phyloP scores from a whole-genome alignment of 768 basidiomycete species.

The Asterophora lycoperdoides region DNA sequence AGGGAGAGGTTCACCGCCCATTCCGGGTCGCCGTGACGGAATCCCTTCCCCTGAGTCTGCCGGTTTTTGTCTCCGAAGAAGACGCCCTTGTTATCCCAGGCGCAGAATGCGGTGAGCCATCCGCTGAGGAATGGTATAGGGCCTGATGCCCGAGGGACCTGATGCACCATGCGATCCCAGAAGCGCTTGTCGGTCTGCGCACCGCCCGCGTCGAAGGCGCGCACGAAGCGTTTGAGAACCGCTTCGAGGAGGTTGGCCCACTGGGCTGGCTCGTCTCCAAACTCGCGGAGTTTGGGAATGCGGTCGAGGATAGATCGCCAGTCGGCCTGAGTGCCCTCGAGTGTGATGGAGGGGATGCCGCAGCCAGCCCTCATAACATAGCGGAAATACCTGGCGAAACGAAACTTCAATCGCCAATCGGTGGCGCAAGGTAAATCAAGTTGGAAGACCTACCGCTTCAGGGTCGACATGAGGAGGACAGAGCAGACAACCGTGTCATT shows the following conservation, averaged over 20 bases:
- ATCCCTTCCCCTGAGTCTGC: too few relatives aligned
- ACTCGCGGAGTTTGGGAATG: slow-evolving; percentile 19
- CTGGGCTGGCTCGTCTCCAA: slow-evolving; percentile 19
- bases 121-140: slow-evolving; percentile 3
- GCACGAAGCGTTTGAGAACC: slow-evolving; percentile 18
- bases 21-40: not conserved
- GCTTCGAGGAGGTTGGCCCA: slow-evolving; percentile 21
- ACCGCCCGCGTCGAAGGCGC: slow-evolving; percentile 13
- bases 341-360: slow-evolving; percentile 22
- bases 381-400: slow-evolving; percentile 12
- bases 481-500: slow-evolving; percentile 7
- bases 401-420: too few relatives aligned
- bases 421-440: not conserved
- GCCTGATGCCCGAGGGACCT: not conserved
- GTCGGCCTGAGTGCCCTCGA: slow-evolving; percentile 20
- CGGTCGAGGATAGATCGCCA: slow-evolving; percentile 20
- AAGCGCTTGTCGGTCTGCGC: slow-evolving; percentile 4
- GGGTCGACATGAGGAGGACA: slow-evolving; percentile 8
- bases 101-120: slow-evolving; percentile 11
- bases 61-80: not conserved
- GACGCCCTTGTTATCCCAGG: slow-evolving; percentile 6
- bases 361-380: slow-evolving; percentile 13
- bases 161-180: slow-evolving; percentile 9
- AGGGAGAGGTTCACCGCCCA: not conserved
- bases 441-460: not conserved